These are phyloP conservation scores for Cicer cuneatum DNA, from an alignment of 306 rosid genomes.

Conservation along the genomic window DNA sequence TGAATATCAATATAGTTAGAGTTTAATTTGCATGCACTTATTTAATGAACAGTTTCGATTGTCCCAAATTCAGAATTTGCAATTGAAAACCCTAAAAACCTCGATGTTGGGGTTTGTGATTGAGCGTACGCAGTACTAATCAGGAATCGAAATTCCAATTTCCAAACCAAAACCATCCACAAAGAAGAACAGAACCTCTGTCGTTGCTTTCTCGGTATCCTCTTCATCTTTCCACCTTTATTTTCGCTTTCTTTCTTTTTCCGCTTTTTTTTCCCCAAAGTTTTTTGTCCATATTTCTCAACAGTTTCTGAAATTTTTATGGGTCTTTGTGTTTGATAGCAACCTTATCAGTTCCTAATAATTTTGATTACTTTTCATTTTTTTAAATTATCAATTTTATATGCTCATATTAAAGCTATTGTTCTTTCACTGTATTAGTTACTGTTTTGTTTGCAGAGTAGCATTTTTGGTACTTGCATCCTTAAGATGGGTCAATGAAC, in stretches of 20 bases:
- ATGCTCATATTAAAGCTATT: not conserved
- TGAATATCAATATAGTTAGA: too few relatives aligned
- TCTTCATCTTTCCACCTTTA: slow-evolving; percentile 5
- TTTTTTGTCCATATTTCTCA: slow-evolving; percentile 1
- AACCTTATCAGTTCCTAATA: not conserved
- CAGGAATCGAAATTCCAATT: slow-evolving; percentile 34
- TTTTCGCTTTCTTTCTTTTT: not conserved
- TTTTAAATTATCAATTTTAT: not conserved
- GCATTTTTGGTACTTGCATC: slow-evolving; percentile 30
- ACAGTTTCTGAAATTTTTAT: not conserved
- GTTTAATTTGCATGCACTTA: too few relatives aligned
- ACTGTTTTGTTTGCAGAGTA: slow-evolving; percentile 36
- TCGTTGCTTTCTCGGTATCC: slow-evolving; percentile 39
- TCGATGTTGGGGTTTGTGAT: not conserved
- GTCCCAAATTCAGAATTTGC: not conserved
- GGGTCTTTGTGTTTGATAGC: slow-evolving; percentile 18
- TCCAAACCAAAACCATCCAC: slow-evolving; percentile 3
- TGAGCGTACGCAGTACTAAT: too few relatives aligned
- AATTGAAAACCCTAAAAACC: slow-evolving; percentile 22
- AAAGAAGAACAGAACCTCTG: not conserved
- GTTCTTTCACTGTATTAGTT: slow-evolving; percentile 13
- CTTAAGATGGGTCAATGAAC: slow-evolving; percentile 20
- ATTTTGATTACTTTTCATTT: too few relatives aligned
- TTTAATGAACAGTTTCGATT: too few relatives aligned
- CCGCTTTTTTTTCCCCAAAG: not conserved